Evolutionary conservation across 1,139 yeast genomes (phyloP).

Genomic region (Martiniozyma asiatica): DNA sequence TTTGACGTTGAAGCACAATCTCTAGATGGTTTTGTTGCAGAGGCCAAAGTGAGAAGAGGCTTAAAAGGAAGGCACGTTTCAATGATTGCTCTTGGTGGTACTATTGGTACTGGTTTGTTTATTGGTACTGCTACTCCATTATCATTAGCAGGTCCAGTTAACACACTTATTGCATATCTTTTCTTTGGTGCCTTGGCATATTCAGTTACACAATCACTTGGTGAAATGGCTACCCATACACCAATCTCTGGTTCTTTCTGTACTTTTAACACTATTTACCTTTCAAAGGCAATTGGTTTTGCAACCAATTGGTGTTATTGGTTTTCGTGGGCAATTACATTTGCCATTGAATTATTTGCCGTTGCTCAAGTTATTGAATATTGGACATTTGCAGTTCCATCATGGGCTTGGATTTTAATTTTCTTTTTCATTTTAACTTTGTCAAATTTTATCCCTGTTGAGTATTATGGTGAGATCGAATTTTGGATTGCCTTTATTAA

Average conservation of each 20-base stretch:
- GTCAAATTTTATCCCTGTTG: conserved; percentile 52
- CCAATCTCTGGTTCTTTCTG: conserved; percentile 58
- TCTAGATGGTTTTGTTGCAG: conserved; percentile 1
- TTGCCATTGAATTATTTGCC: conserved; percentile 67
- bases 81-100: conserved; percentile 59
- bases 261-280: conserved; percentile 43
- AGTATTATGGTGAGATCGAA: conserved; percentile 55
- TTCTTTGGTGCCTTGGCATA: conserved; percentile 53
- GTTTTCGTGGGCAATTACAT: conserved; percentile 76
- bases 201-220: conserved; percentile 53
- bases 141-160: conserved; percentile 48
- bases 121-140: conserved; percentile 44
- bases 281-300: conserved; percentile 60
- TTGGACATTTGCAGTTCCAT: conserved; percentile 66
- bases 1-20: too few species aligned
- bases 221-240: conserved; percentile 66
- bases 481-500: conserved; percentile 58
- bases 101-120: conserved; percentile 62
- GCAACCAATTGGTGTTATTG: conserved; percentile 75
- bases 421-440: conserved; percentile 43
- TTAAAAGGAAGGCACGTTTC: conserved; percentile 50
- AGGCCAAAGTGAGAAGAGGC: conserved; percentile 23
- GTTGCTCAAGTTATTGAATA: conserved; percentile 63
- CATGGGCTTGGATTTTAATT: conserved; percentile 67
- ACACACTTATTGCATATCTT: conserved; percentile 44